phyloP scores from a whole-genome alignment of 306 rosid genomes.

The Prunus mume region DNA sequence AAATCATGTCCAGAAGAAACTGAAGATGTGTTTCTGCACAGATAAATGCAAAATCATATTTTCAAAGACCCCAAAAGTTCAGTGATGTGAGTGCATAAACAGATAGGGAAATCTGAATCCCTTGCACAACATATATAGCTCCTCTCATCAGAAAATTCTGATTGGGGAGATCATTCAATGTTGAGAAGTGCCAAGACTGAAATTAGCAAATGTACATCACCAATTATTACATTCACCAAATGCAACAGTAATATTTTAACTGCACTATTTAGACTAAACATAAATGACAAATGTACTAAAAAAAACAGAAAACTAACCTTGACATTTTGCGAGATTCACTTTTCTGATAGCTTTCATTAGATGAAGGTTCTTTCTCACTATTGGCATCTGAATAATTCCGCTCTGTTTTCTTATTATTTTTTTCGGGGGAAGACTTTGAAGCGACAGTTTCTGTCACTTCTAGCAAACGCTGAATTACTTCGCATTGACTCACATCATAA shows the following conservation, averaged over 20 bases:
- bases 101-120: not conserved
- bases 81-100: not conserved
- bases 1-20: conserved; percentile 64
- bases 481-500: conserved; percentile 79
- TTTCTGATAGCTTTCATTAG: conserved; percentile 52
- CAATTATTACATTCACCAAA: not conserved
- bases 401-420: conserved; percentile 56
- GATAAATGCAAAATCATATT: conserved; percentile 15
- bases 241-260: not conserved
- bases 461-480: conserved; percentile 86
- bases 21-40: conserved; percentile 48
- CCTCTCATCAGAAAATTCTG: not conserved
- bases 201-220: conserved; percentile 4
- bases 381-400: conserved; percentile 42
- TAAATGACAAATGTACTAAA: not conserved
- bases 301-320: conserved; percentile 43
- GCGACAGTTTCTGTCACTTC: conserved; percentile 84
- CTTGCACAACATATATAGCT: not conserved
- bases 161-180: not conserved
- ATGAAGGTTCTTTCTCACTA: conserved; percentile 47
- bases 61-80: not conserved
- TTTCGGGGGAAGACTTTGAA: conserved; percentile 51
- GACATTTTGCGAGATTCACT: conserved; percentile 41
- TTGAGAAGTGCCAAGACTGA: not conserved
- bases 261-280: not conserved